Percentiles rank a stretch among this genome's conserved stretches.
phyloP scores from a whole-genome alignment of 257 asterid genomes.

The Petunia secreta region DNA sequence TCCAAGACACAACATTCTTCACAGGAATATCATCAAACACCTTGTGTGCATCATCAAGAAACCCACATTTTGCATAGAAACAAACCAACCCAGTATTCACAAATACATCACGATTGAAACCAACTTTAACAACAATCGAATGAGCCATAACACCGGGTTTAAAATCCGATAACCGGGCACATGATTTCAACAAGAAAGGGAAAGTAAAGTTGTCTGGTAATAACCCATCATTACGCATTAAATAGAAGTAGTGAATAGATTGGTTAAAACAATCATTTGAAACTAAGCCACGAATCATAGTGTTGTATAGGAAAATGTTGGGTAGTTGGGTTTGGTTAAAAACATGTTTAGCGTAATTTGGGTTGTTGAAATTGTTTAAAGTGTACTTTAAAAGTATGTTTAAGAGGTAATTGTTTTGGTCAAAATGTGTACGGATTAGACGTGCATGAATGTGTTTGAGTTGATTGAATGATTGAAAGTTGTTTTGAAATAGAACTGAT shows the following conservation, averaged over 20 bases:
- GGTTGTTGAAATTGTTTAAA: slow-evolving; percentile 41
- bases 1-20: slow-evolving; percentile 50
- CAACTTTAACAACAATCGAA: slow-evolving; percentile 39
- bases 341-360: slow-evolving; percentile 39
- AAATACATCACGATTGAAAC: slow-evolving; percentile 42
- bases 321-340: slow-evolving; percentile 40
- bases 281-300: slow-evolving; percentile 47
- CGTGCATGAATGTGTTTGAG: slow-evolving; percentile 48
- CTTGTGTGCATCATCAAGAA: slow-evolving; percentile 35
- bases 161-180: slow-evolving; percentile 33
- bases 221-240: slow-evolving; percentile 36
- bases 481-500: slow-evolving; percentile 37
- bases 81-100: slow-evolving; percentile 52
- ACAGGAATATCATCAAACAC: slow-evolving; percentile 49
- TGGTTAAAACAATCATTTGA: slow-evolving; percentile 36
- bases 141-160: slow-evolving; percentile 40
- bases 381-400: slow-evolving; percentile 37
- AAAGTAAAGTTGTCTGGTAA: slow-evolving; percentile 46
- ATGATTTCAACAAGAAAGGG: slow-evolving; percentile 45
- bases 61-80: slow-evolving; percentile 36
- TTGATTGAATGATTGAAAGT: slow-evolving; percentile 41
- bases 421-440: slow-evolving; percentile 38
- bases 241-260: slow-evolving; percentile 32
- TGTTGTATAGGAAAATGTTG: slow-evolving; percentile 46
- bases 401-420: slow-evolving; percentile 40